Evolutionary conservation across 768 basidiomycete genomes (phyloP).

Genomic region (Holtermannia corniformis): DNA sequence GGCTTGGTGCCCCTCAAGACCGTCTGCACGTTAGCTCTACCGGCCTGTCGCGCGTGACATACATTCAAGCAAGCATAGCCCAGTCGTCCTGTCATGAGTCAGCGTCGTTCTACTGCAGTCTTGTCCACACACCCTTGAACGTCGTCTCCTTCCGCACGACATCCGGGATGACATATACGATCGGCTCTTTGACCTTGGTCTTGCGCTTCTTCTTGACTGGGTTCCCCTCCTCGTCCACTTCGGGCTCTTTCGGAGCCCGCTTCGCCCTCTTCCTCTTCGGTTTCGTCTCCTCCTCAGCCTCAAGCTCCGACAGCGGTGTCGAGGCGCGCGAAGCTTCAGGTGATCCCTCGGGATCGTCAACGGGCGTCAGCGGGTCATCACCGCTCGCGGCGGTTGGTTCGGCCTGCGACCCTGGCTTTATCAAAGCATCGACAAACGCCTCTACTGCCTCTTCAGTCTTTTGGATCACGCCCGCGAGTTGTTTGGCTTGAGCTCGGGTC

Average conservation of each 20-base stretch:
- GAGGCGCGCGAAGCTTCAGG: neutral
- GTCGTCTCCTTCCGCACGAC: conserved; percentile 58
- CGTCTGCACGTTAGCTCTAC: conserved; percentile 44
- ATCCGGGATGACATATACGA: conserved; percentile 58
- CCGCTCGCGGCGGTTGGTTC: neutral
- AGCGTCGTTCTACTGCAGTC: neutral
- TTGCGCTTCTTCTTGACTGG: conserved; percentile 39
- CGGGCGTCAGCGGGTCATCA: too few species aligned
- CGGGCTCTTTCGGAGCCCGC: conserved; percentile 31
- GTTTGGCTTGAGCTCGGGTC: too few species aligned
- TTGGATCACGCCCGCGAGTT: neutral
- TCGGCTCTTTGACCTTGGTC: conserved; percentile 34
- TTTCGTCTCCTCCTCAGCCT: conserved; percentile 7
- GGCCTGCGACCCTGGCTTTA: neutral
- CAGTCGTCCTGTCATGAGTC: conserved; percentile 46
- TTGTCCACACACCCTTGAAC: conserved; percentile 46
- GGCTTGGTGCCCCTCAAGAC: conserved; percentile 65
- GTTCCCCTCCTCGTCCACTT: conserved; percentile 29
- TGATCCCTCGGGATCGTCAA: neutral
- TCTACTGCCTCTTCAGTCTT: neutral
- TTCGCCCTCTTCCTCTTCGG: conserved; percentile 8
- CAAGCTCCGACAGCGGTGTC: neutral
- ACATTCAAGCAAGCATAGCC: conserved; percentile 42
- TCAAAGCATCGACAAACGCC: neutral
- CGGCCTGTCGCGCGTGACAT: conserved; percentile 13